A percentile compares a stretch with the other conserved stretches of the same genome.
Conservation (phyloP, 345 rosid species). For the Isatis tinctoria region DNA sequence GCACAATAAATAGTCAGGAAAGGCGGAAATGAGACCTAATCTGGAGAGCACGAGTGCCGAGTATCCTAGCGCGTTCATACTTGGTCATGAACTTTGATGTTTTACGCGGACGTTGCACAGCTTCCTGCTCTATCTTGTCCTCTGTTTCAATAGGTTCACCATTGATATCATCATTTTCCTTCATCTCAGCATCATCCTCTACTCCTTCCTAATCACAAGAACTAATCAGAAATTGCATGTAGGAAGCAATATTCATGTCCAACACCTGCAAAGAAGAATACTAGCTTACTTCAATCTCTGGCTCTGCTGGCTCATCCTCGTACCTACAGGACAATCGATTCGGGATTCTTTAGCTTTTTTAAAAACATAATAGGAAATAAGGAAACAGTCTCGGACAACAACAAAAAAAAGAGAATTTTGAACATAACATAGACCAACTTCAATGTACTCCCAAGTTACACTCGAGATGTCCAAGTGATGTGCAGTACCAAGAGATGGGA, state of each 20-base stretch:
- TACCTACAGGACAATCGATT: slow-evolving; percentile 39
- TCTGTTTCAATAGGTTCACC: slow-evolving; percentile 64
- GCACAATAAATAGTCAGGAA: background rate
- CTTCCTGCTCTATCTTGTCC: slow-evolving; percentile 46
- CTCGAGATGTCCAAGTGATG: background rate
- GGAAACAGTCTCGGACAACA: background rate
- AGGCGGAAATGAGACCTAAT: slow-evolving; percentile 45
- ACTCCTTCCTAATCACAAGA: background rate
- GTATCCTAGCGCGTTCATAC: slow-evolving; percentile 74
- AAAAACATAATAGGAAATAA: background rate
- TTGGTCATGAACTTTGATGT: slow-evolving; percentile 78
- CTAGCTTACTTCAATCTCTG: slow-evolving; percentile 62
- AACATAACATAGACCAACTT: background rate
- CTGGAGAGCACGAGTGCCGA: slow-evolving; percentile 80
- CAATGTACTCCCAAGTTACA: background rate
- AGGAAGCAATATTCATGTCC: background rate
- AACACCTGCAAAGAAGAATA: background rate
- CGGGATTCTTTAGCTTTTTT: background rate
- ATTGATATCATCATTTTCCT: slow-evolving; percentile 38
- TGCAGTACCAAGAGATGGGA: background rate
- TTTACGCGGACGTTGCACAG: slow-evolving; percentile 43
- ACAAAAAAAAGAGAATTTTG: no score
- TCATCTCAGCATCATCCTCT: background rate
- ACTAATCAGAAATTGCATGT: background rate
- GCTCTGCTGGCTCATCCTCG: slow-evolving; percentile 75